Evolutionary conservation across 176 grass and related monocot genomes (phyloP).

Genomic region (Echinochloa phyllopogon): DNA sequence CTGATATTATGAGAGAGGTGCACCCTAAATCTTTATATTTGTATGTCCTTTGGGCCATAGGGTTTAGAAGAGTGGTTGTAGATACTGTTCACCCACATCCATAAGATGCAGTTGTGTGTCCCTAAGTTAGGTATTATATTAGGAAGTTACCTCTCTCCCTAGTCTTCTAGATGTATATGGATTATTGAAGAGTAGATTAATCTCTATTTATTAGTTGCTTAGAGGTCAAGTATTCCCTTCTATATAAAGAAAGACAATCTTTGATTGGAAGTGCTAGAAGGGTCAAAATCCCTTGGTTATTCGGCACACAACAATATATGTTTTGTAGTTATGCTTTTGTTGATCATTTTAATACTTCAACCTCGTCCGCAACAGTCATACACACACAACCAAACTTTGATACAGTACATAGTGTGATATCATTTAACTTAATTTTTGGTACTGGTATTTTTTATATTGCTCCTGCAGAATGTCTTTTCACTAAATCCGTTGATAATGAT

Average conservation of each 20-base stretch:
- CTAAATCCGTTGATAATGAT: not conserved
- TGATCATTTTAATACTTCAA: not conserved
- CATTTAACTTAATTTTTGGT: not conserved
- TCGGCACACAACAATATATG: not conserved
- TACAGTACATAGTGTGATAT: not conserved
- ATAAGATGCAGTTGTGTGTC: not conserved
- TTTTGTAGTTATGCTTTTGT: not conserved
- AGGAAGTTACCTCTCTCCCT: not conserved
- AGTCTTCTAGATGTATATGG: not conserved
- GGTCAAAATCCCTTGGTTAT: not conserved
- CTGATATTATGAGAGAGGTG: conserved; percentile 56
- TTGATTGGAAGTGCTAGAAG: not conserved
- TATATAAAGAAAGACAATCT: conserved; percentile 1
- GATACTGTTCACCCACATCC: not conserved
- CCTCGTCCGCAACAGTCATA: not conserved
- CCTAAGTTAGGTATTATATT: not conserved
- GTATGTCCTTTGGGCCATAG: not conserved
- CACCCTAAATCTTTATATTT: not conserved
- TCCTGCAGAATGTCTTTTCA: not conserved
- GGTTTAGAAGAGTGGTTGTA: not conserved
- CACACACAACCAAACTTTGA: not conserved
- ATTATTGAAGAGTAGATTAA: not conserved
- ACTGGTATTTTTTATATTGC: not conserved
- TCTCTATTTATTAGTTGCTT: not conserved
- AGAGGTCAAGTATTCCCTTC: not conserved